phyloP scores from a whole-genome alignment of 768 basidiomycete species.

The Hericium erinaceus region DNA sequence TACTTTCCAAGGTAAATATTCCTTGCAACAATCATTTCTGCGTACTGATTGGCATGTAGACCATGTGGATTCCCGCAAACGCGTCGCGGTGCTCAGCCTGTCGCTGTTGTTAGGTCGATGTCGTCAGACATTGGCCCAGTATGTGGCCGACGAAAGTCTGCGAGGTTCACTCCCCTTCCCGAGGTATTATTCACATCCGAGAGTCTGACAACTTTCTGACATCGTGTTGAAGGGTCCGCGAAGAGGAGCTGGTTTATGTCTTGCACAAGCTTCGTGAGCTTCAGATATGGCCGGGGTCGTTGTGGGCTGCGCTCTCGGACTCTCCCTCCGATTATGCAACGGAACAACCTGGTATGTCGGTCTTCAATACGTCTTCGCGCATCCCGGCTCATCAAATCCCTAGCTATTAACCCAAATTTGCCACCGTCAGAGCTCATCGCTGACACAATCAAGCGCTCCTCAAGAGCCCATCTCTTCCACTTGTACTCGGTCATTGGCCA shows the following conservation, averaged over 20 bases:
- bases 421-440: constrained; percentile 49
- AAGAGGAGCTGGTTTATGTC: constrained; percentile 85
- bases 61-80: constrained; percentile 44
- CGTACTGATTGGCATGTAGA: constrained; percentile 32
- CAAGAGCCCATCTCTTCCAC: constrained; percentile 80
- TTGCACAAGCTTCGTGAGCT: constrained; percentile 67
- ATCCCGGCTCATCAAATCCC: background rate
- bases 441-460: constrained; percentile 66
- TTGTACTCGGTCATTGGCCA: constrained; percentile 75
- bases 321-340: constrained; percentile 45
- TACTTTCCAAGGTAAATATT: constrained; percentile 42
- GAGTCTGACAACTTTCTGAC: background rate
- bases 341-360: constrained; percentile 47
- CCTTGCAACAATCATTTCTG: background rate
- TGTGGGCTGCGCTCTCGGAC: constrained; percentile 71
- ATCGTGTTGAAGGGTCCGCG: constrained; percentile 49
- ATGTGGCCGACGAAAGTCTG: constrained; percentile 76
- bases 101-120: constrained; percentile 75
- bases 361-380: background rate
- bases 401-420: constrained; percentile 33
- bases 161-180: constrained; percentile 87
- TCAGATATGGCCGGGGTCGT: constrained; percentile 62
- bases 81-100: constrained; percentile 66
- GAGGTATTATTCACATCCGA: constrained; percentile 36
- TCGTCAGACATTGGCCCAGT: constrained; percentile 53